phyloP scores from a whole-genome alignment of 306 rosid species.

The Fragaria iinumae region DNA sequence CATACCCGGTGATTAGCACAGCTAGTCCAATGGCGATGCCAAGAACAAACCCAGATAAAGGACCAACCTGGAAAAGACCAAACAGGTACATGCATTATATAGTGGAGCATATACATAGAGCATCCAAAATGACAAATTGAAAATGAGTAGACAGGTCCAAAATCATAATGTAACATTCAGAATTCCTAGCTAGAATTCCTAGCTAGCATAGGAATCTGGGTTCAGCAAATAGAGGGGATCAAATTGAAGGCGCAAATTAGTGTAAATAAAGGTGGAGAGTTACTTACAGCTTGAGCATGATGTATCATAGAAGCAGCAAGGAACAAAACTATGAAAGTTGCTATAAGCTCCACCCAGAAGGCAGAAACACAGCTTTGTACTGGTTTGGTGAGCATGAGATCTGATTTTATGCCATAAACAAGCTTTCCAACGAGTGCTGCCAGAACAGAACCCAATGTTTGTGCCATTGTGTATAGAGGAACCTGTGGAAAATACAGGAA shows the following conservation, averaged over 20 bases:
- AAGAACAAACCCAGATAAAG: slow-evolving; percentile 69
- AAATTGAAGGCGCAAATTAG: not conserved
- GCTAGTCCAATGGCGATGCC: slow-evolving; percentile 73
- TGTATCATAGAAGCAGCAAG: slow-evolving; percentile 58
- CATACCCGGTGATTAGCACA: slow-evolving; percentile 76
- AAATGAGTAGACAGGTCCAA: not conserved
- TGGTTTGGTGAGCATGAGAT: slow-evolving; percentile 58
- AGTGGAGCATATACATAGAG: not conserved
- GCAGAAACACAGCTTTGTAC: slow-evolving; percentile 58
- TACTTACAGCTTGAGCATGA: slow-evolving; percentile 57
- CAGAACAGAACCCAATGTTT: slow-evolving; percentile 58
- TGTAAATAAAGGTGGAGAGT: not conserved
- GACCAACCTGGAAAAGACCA: slow-evolving; percentile 51
- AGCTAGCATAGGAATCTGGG: not conserved
- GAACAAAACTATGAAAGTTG: slow-evolving; percentile 74
- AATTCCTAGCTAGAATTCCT: not conserved
- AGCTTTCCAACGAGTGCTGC: slow-evolving; percentile 63
- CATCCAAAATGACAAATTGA: not conserved
- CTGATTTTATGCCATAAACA: slow-evolving; percentile 55
- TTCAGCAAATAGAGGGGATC: not conserved
- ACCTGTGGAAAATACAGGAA: slow-evolving; percentile 41
- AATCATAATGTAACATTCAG: not conserved
- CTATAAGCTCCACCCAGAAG: slow-evolving; percentile 76
- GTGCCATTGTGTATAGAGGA: slow-evolving; percentile 60
- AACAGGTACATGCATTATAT: too few relatives aligned